Conservation (phyloP, 2,329 filamentous ascomycete genomes). For the Hypoxylon sp. region DNA sequence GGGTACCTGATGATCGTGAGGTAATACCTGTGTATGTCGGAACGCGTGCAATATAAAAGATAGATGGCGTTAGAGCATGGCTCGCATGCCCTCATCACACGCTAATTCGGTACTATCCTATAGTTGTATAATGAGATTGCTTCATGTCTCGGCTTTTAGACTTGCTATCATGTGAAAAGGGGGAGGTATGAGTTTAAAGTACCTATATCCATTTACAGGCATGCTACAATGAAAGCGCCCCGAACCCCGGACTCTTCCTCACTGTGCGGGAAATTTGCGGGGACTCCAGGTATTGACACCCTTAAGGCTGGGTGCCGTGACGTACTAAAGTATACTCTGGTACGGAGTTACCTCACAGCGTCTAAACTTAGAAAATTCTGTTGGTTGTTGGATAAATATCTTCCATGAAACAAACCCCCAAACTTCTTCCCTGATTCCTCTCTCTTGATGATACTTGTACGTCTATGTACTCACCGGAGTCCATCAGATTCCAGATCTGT, state of each 20-base stretch:
- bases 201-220: too few relatives aligned
- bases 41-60: constrained; percentile 10
- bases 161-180: constrained; percentile 24
- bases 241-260: constrained; percentile 38
- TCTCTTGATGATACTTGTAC: constrained; percentile 15
- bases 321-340: neutral
- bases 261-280: constrained; percentile 31
- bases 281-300: constrained; percentile 32
- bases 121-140: neutral
- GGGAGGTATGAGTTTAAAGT: constrained; percentile 7
- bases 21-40: constrained; percentile 18
- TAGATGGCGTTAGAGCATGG: constrained; percentile 24
- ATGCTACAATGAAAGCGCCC: neutral
- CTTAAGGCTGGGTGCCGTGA: constrained; percentile 13
- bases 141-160: constrained; percentile 4
- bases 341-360: neutral
- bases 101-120: neutral
- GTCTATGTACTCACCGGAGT: constrained; percentile 6
- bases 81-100: neutral
- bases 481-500: constrained; percentile 27
- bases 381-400: constrained; percentile 23
- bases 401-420: constrained; percentile 10
- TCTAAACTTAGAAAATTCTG: constrained; percentile 38
- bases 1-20: constrained; percentile 35
- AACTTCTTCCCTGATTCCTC: constrained; percentile 11